Conservation (phyloP, 768 basidiomycete species). For the Coprinellus micaceus region DNA sequence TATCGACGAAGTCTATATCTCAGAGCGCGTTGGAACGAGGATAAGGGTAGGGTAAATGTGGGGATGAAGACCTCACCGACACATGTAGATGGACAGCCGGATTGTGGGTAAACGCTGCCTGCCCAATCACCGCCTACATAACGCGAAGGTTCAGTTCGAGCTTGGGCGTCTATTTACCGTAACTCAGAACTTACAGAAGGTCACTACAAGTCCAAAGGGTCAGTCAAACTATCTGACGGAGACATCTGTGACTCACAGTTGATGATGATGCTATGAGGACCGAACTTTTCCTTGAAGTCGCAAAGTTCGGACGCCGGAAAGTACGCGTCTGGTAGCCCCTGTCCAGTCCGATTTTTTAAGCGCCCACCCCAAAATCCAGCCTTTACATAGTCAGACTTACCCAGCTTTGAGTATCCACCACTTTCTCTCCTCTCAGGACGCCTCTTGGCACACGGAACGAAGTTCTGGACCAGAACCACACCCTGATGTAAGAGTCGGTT, state of each 20-base stretch:
- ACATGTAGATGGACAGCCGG: constrained; percentile 54
- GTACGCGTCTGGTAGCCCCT: constrained; percentile 47
- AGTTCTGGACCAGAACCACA: constrained; percentile 69
- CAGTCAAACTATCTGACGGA: too few relatives aligned
- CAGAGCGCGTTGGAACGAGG: neutral
- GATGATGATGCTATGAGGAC: constrained; percentile 55
- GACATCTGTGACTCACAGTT: constrained; percentile 40
- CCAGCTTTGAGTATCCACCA: constrained; percentile 39
- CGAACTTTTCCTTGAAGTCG: constrained; percentile 50
- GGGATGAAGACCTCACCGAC: too few relatives aligned
- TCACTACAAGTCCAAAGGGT: too few relatives aligned
- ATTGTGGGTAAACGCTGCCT: constrained; percentile 40
- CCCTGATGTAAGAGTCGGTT: constrained; percentile 51
- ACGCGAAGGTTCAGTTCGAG: neutral
- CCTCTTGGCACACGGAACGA: constrained; percentile 42
- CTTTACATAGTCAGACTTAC: too few relatives aligned
- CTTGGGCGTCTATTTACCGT: neutral
- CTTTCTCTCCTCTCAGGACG: constrained; percentile 29
- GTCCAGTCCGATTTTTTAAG: too few relatives aligned
- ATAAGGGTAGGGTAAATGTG: too few relatives aligned
- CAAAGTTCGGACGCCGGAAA: constrained; percentile 53
- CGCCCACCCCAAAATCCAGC: too few relatives aligned
- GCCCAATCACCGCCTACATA: constrained; percentile 56
- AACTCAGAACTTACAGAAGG: constrained; percentile 44
- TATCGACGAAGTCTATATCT: constrained; percentile 54